phyloP scores from a whole-genome alignment of 2,329 filamentous ascomycete genomes.

The Penicillium vulpinum region DNA sequence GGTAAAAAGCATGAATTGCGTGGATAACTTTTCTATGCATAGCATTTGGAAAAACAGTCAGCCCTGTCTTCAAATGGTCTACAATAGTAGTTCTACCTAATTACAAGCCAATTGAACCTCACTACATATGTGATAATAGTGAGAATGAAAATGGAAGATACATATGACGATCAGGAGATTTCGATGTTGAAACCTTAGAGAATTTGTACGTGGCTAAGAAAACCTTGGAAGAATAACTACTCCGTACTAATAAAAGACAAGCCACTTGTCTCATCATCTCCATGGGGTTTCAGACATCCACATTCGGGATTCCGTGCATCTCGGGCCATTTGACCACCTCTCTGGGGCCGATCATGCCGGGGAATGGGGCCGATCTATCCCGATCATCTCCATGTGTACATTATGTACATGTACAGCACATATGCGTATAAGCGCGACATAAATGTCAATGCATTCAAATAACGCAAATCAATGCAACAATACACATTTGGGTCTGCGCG shows the following conservation, averaged over 20 bases:
- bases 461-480: neutral
- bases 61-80: too few species aligned
- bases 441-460: neutral
- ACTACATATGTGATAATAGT: neutral
- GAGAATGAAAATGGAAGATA: neutral
- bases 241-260: conserved; percentile 3
- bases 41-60: too few species aligned
- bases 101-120: neutral
- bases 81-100: too few species aligned
- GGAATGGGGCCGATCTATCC: conserved; percentile 5
- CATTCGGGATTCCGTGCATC: conserved; percentile 4
- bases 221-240: neutral
- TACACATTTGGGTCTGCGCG: neutral
- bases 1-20: too few species aligned
- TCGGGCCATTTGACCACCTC: conserved; percentile 1
- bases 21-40: too few species aligned
- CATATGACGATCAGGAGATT: neutral
- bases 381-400: neutral
- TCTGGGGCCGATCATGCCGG: conserved; percentile 4
- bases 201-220: neutral
- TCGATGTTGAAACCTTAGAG: neutral
- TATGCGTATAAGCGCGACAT: neutral
- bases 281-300: neutral
- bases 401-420: neutral
- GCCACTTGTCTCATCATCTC: conserved; percentile 5